A percentile compares a stretch with the other conserved stretches of the same genome.
Evolutionary conservation across 192 early-diverging fungal species (phyloP).

Genomic region (Umbelopsis sp.): DNA sequence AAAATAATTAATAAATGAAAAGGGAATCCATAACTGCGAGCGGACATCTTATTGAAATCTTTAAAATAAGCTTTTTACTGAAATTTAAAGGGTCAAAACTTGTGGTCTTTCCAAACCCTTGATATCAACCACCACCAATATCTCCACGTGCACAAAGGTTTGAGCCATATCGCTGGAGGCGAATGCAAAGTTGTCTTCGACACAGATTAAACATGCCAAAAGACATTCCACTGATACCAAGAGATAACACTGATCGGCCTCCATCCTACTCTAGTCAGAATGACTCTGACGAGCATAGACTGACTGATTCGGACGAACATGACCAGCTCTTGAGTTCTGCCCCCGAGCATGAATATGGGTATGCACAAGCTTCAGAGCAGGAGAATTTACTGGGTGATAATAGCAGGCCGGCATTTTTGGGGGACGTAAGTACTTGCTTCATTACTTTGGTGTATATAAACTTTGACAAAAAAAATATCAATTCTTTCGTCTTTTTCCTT

Average conservation of each 20-base stretch:
- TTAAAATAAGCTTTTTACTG: neutral
- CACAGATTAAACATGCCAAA: neutral
- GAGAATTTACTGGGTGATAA: neutral
- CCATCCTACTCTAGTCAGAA: neutral
- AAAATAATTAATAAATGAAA: neutral
- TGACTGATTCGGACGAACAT: neutral
- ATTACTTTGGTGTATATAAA: neutral
- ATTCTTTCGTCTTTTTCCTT: neutral
- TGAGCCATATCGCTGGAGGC: neutral
- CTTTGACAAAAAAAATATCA: neutral
- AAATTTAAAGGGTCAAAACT: no score
- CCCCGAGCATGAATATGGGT: neutral
- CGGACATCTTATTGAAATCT: neutral
- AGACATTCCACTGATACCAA: conserved; percentile 14
- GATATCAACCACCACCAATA: neutral
- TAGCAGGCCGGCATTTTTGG: neutral
- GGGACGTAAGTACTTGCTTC: neutral
- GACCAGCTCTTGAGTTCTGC: neutral
- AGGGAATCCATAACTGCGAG: neutral
- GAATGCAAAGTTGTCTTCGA: conserved; percentile 15
- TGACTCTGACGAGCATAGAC: neutral
- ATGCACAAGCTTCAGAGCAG: neutral
- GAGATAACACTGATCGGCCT: neutral
- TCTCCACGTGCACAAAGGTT: conserved; percentile 2
- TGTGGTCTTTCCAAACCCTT: neutral